Conservation (phyloP, 169 alveolate genomes). For the Plasmodium coatneyi region DNA sequence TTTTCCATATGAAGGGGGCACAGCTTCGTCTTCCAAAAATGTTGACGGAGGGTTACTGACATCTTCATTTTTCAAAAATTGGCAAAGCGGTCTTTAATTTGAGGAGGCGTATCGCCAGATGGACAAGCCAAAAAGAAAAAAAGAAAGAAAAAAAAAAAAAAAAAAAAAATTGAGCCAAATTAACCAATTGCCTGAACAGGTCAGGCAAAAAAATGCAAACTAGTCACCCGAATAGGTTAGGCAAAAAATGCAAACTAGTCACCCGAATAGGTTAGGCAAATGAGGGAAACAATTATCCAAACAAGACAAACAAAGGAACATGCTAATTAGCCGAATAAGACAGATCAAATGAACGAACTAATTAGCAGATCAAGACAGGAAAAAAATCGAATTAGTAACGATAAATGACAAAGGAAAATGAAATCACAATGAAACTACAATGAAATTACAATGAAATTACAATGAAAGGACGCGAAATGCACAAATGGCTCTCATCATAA, state of each 20-base stretch:
- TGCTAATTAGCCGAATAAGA: not conserved
- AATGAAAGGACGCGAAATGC: conserved; percentile 20
- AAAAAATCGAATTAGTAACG: not conserved
- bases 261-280: not conserved
- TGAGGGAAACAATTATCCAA: not conserved
- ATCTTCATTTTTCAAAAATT: conserved; percentile 47
- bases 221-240: not conserved
- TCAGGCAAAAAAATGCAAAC: not conserved
- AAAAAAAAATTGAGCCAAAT: conserved; percentile 8
- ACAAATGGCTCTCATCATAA: conserved; percentile 12
- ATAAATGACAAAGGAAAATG: not conserved
- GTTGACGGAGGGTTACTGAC: conserved; percentile 77
- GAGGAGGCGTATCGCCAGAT: not conserved
- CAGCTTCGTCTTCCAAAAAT: conserved; percentile 73
- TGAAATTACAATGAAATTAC: conserved; percentile 22
- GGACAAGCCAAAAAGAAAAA: conserved; percentile 8
- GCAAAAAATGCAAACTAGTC: not conserved
- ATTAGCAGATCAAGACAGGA: not conserved
- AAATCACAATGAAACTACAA: no score
- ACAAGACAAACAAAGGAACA: not conserved
- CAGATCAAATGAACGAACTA: conserved; percentile 8
- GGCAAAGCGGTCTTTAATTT: not conserved
- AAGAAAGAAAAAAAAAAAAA: conserved; percentile 11
- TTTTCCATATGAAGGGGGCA: conserved; percentile 74
- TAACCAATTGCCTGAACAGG: not conserved